These are phyloP conservation scores for Epithemia pelagica DNA, from an alignment of 108 stramenopile species.

Conservation along the genomic window DNA sequence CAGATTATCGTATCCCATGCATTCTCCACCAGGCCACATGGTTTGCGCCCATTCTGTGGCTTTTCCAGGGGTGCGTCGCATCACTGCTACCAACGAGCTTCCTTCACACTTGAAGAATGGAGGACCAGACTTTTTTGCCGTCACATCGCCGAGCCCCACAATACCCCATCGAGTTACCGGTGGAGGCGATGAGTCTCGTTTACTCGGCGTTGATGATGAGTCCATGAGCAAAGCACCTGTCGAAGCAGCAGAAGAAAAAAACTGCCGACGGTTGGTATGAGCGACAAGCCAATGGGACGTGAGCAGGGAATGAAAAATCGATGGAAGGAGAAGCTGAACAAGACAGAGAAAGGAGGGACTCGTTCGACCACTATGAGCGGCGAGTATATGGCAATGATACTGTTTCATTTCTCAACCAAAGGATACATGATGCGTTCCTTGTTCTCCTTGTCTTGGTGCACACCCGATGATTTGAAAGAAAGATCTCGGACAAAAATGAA, in stretches of 20 bases:
- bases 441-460: no score
- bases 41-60: constrained; percentile 26
- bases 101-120: constrained; percentile 46
- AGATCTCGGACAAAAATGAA: no score
- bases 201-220: not conserved
- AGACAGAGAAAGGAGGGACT: not conserved
- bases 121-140: constrained; percentile 47
- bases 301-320: not conserved
- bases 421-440: no score
- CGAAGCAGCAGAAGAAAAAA: not conserved
- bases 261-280: not conserved
- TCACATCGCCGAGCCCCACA: constrained; percentile 56
- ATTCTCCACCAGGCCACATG: constrained; percentile 7
- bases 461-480: no score
- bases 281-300: not conserved
- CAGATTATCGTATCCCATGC: constrained; percentile 43
- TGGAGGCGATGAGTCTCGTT: not conserved
- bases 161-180: constrained; percentile 43
- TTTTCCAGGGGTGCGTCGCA: constrained; percentile 50
- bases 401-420: no score
- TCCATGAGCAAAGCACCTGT: not conserved
- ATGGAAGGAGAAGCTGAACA: not conserved
- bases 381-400: no score
- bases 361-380: no score
- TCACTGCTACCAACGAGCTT: constrained; percentile 42